Conservation (phyloP, 768 basidiomycete genomes). For the Phylloporus sp. region DNA sequence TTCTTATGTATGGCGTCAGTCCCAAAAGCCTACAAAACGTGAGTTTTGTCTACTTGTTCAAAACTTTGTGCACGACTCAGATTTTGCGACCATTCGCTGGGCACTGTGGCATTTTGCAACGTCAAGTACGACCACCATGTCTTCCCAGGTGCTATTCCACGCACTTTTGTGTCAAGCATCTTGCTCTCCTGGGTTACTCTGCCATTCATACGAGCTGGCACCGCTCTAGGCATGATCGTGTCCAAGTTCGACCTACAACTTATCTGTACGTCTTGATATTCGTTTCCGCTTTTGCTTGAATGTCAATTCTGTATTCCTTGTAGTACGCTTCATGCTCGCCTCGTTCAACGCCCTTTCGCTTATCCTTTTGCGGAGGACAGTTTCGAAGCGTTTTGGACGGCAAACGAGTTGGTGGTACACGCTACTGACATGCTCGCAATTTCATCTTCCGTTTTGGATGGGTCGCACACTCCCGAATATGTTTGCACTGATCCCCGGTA, state of each 20-base stretch:
- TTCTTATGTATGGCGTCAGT: conserved; percentile 68
- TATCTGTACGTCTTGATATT: conserved; percentile 44
- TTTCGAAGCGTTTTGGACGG: conserved; percentile 61
- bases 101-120: not conserved
- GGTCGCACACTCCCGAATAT: conserved; percentile 93
- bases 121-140: conserved; percentile 83
- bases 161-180: conserved; percentile 80
- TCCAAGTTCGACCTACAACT: conserved; percentile 71
- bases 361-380: conserved; percentile 57
- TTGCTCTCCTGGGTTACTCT: conserved; percentile 56
- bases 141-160: conserved; percentile 86
- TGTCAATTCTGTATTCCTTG: not conserved
- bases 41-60: conserved; percentile 22
- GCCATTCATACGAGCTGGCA: conserved; percentile 45
- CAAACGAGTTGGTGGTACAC: conserved; percentile 55
- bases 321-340: conserved; percentile 76
- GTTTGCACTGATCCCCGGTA: conserved; percentile 81
- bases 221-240: conserved; percentile 38
- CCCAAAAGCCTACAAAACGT: conserved; percentile 46
- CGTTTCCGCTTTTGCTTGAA: not conserved
- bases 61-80: conserved; percentile 8
- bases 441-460: conserved; percentile 93
- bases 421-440: conserved; percentile 75
- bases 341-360: conserved; percentile 60
- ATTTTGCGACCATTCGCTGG: not conserved